Evolutionary conservation across 1,284 basidiomycete species (phyloP).

Genomic region (Pseudozyma pruni): DNA sequence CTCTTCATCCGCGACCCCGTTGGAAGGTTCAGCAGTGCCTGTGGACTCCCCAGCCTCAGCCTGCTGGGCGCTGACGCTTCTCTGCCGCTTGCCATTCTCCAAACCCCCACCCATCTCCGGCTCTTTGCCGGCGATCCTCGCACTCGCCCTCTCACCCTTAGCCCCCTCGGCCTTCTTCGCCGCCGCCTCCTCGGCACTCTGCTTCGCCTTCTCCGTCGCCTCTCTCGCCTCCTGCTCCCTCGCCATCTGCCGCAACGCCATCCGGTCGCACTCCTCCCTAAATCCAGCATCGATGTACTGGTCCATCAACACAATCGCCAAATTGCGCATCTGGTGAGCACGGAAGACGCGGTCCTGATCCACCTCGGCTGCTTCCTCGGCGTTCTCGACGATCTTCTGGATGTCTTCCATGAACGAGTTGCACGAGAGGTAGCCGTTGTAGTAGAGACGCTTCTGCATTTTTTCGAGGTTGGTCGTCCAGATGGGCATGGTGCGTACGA

Average conservation of each 20-base stretch:
- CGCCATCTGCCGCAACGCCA: constrained; percentile 82
- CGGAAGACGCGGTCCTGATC: constrained; percentile 80
- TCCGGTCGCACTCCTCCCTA: constrained; percentile 84
- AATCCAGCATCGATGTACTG: constrained; percentile 85
- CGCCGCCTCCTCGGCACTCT: constrained; percentile 52
- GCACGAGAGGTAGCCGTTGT: constrained; percentile 86
- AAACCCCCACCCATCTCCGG: constrained; percentile 71
- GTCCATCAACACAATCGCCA: constrained; percentile 85
- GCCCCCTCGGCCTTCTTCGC: constrained; percentile 37
- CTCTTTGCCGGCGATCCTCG: constrained; percentile 77
- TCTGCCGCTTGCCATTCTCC: constrained; percentile 45
- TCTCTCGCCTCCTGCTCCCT: constrained; percentile 70
- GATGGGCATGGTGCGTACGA: constrained; percentile 57
- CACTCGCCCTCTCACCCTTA: constrained; percentile 64
- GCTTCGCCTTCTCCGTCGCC: constrained; percentile 73
- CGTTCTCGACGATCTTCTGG: constrained; percentile 87
- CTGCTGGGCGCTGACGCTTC: constrained; percentile 33
- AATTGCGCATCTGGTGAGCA: constrained; percentile 88
- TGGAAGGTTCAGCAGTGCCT: background rate
- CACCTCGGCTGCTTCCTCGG: constrained; percentile 72
- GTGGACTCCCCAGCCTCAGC: background rate
- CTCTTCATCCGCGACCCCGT: constrained; percentile 15
- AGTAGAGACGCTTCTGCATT: constrained; percentile 87
- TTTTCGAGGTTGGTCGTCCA: constrained; percentile 75
- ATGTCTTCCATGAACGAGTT: constrained; percentile 89